A percentile compares a stretch with the other conserved stretches of the same genome.
These are phyloP conservation scores for Cryphonectria carpinicola DNA, from an alignment of 2,329 filamentous ascomycete species.

Conservation along the genomic window DNA sequence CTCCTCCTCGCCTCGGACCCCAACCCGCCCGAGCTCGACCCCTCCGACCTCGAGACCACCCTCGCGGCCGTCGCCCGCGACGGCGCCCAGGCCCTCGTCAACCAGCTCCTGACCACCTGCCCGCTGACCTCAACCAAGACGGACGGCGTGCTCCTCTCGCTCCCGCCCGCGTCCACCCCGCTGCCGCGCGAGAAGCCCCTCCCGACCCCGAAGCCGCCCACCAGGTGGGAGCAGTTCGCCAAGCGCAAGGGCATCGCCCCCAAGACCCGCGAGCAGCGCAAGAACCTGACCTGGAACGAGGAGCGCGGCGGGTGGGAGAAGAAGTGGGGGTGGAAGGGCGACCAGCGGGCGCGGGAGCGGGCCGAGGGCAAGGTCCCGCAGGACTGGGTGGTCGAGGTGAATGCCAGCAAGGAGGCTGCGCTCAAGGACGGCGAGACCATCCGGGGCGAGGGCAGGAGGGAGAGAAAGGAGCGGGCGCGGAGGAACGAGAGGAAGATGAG, in stretches of 20 bases:
- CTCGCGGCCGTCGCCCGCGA: conserved; percentile 80
- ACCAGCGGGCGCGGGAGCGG: conserved; percentile 68
- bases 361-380: conserved; percentile 57
- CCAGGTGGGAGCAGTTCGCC: conserved; percentile 96
- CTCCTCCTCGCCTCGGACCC: conserved; percentile 85
- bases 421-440: conserved; percentile 65
- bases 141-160: conserved; percentile 74
- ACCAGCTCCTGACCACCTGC: conserved; percentile 91
- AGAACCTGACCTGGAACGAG: conserved; percentile 83
- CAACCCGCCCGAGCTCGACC: conserved; percentile 72
- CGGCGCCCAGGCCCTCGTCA: conserved; percentile 88
- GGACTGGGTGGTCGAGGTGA: conserved; percentile 92
- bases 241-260: conserved; percentile 95
- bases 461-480: conserved; percentile 69
- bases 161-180: conserved; percentile 70
- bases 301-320: conserved; percentile 84
- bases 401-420: conserved; percentile 70
- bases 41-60: conserved; percentile 62
- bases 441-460: conserved; percentile 65
- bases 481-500: conserved; percentile 72
- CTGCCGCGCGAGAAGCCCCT: conserved; percentile 93
- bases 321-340: conserved; percentile 93
- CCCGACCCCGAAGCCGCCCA: conserved; percentile 77
- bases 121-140: conserved; percentile 69
- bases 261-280: conserved; percentile 76